Base-by-base conservation (phyloP, 306 rosid genomes). In the Cucurbita ficifolia region DNA sequence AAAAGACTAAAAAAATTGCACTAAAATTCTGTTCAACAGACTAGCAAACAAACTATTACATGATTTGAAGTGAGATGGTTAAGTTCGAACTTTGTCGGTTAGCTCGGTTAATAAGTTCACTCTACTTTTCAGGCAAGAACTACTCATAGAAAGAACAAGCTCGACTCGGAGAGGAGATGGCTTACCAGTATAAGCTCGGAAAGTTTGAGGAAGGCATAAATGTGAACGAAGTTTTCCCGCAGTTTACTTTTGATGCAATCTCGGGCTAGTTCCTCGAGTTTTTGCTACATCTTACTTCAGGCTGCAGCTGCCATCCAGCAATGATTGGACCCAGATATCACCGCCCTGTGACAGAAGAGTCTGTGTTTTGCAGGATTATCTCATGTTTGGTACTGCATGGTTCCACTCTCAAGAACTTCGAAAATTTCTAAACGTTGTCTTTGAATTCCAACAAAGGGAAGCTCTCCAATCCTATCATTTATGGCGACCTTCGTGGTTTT, bases 261-360 rank as follows among this genome's bases (percentile, higher is more conserved):
- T 73, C 29, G 21, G 46, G 53, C 24, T 79, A 17, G 46, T 76
- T 63, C 38, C 62, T 77, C 76, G 29, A 36, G 36, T 69, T 68
- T 61, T 62, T 36, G 62, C 76, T 51, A 22, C 56, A 58, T 67
- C 52, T 58, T 79, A 10, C 79, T 56, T 5, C 64, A 91, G 99
- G 97, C 99, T 63, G 99, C 99, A 13, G 97, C 99, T 57, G 97
- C 99, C 56, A 94, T 94, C 78, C 97, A 94, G 80, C 85, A 95
- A 82, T 86, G 96, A 79, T 87, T 94, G 87, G 99, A 91, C 79
- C 97, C 99, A 52, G 99, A 94, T 76, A 85, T 91, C 43, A 81
- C 92, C 43, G 82, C 92, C 7, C 64, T 87, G 76, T 93, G 57
- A 48, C 2, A 49, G 17, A 49, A 14, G 33, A 43, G 55, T 7